These are phyloP conservation scores for Colletotrichum sp. DNA, from an alignment of 2,329 filamentous ascomycete genomes.

Conservation along the genomic window DNA sequence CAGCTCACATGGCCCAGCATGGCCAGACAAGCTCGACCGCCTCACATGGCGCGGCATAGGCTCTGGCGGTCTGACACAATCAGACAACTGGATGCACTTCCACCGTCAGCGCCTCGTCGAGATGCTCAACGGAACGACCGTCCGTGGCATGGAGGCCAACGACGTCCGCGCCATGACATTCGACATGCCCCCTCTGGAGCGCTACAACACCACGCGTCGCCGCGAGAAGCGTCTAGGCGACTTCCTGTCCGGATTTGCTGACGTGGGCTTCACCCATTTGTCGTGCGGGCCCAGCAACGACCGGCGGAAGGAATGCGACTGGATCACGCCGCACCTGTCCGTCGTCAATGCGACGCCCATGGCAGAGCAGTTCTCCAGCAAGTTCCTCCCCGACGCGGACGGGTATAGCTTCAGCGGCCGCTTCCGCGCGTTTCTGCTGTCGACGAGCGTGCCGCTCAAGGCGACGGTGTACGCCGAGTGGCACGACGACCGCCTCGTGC, in stretches of 20 bases:
- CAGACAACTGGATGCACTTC: slow-evolving; percentile 69
- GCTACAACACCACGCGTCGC: slow-evolving; percentile 47
- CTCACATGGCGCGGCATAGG: slow-evolving; percentile 70
- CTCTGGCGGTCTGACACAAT: slow-evolving; percentile 59
- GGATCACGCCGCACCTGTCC: slow-evolving; percentile 40
- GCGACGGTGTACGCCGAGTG: slow-evolving; percentile 76
- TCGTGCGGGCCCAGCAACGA: slow-evolving; percentile 35
- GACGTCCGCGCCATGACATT: slow-evolving; percentile 50
- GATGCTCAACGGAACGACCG: slow-evolving; percentile 70
- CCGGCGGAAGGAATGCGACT: slow-evolving; percentile 38
- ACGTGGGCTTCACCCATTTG: slow-evolving; percentile 48
- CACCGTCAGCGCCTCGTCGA: slow-evolving; percentile 74
- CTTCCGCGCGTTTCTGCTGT: slow-evolving; percentile 68
- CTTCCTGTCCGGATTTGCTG: slow-evolving; percentile 44
- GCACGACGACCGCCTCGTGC: slow-evolving; percentile 72
- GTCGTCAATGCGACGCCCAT: slow-evolving; percentile 41
- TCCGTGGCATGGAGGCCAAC: slow-evolving; percentile 49
- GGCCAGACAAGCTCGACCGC: slow-evolving; percentile 60
- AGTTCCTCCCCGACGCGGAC: slow-evolving; percentile 74
- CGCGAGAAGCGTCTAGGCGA: slow-evolving; percentile 38
- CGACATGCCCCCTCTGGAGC: slow-evolving; percentile 44
- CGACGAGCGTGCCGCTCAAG: slow-evolving; percentile 71
- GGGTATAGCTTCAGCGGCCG: slow-evolving; percentile 66
- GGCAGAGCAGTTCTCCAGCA: slow-evolving; percentile 57
- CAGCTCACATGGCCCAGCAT: slow-evolving; percentile 56